Percentiles rank a stretch among this genome's conserved stretches.
Conservation (phyloP, 495 filamentous ascomycete genomes). For the Podospora didyma region DNA sequence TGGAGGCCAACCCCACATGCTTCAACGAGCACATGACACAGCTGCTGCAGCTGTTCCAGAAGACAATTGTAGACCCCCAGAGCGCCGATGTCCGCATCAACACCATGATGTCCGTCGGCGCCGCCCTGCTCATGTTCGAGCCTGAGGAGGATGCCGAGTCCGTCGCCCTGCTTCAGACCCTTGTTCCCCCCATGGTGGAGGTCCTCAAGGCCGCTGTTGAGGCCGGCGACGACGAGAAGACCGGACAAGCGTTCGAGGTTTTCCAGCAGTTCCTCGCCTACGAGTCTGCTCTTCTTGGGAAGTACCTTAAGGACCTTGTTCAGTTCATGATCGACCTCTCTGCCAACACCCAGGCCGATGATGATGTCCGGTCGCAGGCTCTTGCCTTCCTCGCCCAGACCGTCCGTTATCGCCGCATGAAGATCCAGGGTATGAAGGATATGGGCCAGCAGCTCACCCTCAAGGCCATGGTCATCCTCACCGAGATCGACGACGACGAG, state of each 20-base stretch:
- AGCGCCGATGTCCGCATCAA: slow-evolving; percentile 90
- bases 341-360: slow-evolving; percentile 66
- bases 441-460: slow-evolving; percentile 82
- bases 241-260: slow-evolving; percentile 89
- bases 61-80: slow-evolving; percentile 85
- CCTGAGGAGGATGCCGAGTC: slow-evolving; percentile 74
- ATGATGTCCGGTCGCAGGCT: slow-evolving; percentile 83
- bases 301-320: slow-evolving; percentile 85
- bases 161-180: slow-evolving; percentile 66
- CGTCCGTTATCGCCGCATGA: slow-evolving; percentile 87
- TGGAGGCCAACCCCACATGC: slow-evolving; percentile 77
- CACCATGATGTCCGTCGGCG: slow-evolving; percentile 87
- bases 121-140: slow-evolving; percentile 82
- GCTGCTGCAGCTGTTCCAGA: slow-evolving; percentile 78
- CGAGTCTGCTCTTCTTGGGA: slow-evolving; percentile 75
- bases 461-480: slow-evolving; percentile 80
- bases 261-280: slow-evolving; percentile 94
- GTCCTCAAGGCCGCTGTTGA: slow-evolving; percentile 81
- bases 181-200: slow-evolving; percentile 82
- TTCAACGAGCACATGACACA: slow-evolving; percentile 72
- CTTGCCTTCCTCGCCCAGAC: slow-evolving; percentile 91
- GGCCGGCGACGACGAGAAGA: slow-evolving; percentile 74
- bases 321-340: slow-evolving; percentile 92
- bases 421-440: slow-evolving; percentile 75
- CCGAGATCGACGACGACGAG: slow-evolving; percentile 78